Conservation (phyloP, 73 alveolate genomes). For the Halteria grandinella region DNA sequence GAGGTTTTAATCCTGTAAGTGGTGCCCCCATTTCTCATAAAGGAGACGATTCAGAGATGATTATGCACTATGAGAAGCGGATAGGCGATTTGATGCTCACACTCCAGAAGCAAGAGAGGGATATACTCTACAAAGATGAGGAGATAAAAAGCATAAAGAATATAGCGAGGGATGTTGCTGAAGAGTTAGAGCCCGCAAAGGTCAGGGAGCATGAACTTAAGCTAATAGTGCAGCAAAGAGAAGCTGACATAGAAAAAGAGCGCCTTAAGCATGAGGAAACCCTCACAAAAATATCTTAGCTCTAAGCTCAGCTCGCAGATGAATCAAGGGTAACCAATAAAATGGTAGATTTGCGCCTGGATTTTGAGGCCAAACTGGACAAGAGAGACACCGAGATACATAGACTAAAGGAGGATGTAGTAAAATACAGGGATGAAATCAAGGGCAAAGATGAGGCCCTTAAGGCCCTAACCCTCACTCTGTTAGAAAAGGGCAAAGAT, state of each 20-base stretch:
- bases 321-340: not conserved
- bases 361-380: slow-evolving; percentile 29
- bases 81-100: slow-evolving; percentile 14
- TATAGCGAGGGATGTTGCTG: slow-evolving; percentile 48
- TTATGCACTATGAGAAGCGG: slow-evolving; percentile 26
- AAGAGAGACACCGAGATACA: slow-evolving; percentile 18
- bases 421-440: slow-evolving; percentile 36
- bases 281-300: too few species aligned
- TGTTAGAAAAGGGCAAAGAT: slow-evolving; percentile 43
- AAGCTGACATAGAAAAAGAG: not conserved
- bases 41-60: slow-evolving; percentile 42
- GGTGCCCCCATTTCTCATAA: too few species aligned
- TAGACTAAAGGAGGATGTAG: slow-evolving; percentile 10
- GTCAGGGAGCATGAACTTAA: slow-evolving; percentile 15
- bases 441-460: slow-evolving; percentile 49
- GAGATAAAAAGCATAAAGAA: slow-evolving; percentile 27
- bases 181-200: slow-evolving; percentile 26
- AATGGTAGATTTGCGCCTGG: slow-evolving; percentile 14
- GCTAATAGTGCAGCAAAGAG: not conserved
- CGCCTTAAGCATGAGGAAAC: too few species aligned
- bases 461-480: slow-evolving; percentile 14
- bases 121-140: slow-evolving; percentile 35
- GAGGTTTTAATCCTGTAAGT: too few species aligned
- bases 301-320: not conserved
- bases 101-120: slow-evolving; percentile 39